These are phyloP conservation scores for Ceratocystis alfenasii DNA, from an alignment of 2,329 filamentous ascomycete genomes.

Conservation along the genomic window DNA sequence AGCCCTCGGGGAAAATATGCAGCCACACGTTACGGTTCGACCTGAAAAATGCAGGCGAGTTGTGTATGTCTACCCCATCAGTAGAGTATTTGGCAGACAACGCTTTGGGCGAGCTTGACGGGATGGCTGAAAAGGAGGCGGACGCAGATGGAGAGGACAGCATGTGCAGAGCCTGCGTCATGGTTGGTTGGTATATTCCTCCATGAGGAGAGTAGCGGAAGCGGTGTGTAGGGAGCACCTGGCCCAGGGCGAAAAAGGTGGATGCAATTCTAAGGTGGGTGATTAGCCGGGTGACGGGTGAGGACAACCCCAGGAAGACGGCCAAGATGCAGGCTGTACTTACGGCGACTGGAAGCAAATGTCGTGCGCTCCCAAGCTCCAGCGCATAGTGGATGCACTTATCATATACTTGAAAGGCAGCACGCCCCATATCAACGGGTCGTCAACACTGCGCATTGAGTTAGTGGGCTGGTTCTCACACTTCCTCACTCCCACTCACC, in stretches of 20 bases:
- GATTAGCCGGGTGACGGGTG: not conserved
- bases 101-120: conserved; percentile 38
- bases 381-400: conserved; percentile 64
- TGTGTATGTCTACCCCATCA: conserved; percentile 51
- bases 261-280: conserved; percentile 44
- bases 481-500: not conserved
- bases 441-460: conserved; percentile 57
- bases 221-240: conserved; percentile 83
- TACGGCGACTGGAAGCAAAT: conserved; percentile 87
- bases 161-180: conserved; percentile 73
- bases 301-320: not conserved
- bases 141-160: conserved; percentile 42
- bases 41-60: conserved; percentile 59
- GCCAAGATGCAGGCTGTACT: conserved; percentile 23
- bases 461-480: conserved; percentile 2
- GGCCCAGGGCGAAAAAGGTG: conserved; percentile 77
- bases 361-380: conserved; percentile 85
- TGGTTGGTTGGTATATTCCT: conserved; percentile 79
- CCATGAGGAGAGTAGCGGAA: conserved; percentile 64
- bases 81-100: conserved; percentile 48
- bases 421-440: conserved; percentile 87
- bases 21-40: conserved; percentile 69
- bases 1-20: conserved; percentile 91
- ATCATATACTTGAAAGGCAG: conserved; percentile 64
- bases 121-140: conserved; percentile 21